Conservation (phyloP, 768 basidiomycete species). For the Russula foetens region DNA sequence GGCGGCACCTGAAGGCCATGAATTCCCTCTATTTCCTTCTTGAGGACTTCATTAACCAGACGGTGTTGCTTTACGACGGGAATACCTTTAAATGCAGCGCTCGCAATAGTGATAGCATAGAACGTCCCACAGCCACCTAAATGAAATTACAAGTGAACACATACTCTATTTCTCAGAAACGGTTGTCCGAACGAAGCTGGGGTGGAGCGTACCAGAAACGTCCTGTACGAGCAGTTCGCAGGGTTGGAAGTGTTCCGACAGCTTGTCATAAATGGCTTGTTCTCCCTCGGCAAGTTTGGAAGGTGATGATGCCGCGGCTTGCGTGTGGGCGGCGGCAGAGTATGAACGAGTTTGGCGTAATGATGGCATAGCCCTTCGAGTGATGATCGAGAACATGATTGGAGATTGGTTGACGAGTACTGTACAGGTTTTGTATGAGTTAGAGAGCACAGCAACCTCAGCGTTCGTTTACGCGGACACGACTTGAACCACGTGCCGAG, state of each 20-base stretch:
- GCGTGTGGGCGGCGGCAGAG: conserved; percentile 11
- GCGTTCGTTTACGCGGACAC: no score
- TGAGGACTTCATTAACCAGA: conserved; percentile 77
- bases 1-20: conserved; percentile 81
- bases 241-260: conserved; percentile 69
- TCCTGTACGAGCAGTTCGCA: conserved; percentile 82
- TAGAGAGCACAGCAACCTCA: no score
- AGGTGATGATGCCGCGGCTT: conserved; percentile 11
- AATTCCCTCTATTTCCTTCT: conserved; percentile 83
- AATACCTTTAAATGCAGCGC: conserved; percentile 77
- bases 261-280: conserved; percentile 58
- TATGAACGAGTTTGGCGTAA: conserved; percentile 18
- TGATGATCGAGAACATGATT: conserved; percentile 23
- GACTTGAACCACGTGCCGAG: background rate
- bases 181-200: background rate
- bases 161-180: background rate
- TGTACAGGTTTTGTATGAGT: no score
- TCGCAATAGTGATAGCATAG: conserved; percentile 86
- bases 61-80: conserved; percentile 89
- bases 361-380: conserved; percentile 20
- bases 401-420: background rate
- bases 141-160: background rate
- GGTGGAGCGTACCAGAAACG: conserved; percentile 68
- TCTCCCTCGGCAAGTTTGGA: conserved; percentile 50
- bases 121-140: conserved; percentile 95